Evolutionary conservation across 2,329 filamentous ascomycete species (phyloP).

Genomic region (Aaosphaeria pasadenensis): DNA sequence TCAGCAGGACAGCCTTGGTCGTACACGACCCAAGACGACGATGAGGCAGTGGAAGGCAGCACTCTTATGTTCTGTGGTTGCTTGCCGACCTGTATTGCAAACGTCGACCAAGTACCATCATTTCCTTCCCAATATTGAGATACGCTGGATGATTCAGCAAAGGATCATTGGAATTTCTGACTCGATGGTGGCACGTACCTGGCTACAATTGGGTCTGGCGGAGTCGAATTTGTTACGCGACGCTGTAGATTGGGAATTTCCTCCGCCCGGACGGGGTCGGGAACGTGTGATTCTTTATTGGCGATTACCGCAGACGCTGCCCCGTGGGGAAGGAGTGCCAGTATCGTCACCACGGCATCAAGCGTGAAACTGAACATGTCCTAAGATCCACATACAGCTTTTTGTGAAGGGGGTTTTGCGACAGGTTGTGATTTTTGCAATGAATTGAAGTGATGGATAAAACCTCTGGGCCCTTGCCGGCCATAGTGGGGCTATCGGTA

Average conservation of each 20-base stretch:
- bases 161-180: background rate
- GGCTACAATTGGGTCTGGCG: conserved; percentile 8
- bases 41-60: conserved; percentile 26
- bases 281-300: background rate
- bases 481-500: too few species aligned
- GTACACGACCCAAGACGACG: conserved; percentile 30
- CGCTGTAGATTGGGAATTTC: too few species aligned
- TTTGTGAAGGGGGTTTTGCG: too few species aligned
- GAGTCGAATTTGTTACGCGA: background rate
- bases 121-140: conserved; percentile 24
- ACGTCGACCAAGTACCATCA: conserved; percentile 27
- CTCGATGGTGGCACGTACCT: conserved; percentile 5
- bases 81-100: conserved; percentile 21
- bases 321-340: too few species aligned
- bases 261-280: background rate
- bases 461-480: too few species aligned
- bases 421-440: too few species aligned
- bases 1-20: conserved; percentile 25
- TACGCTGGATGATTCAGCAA: conserved; percentile 4
- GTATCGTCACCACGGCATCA: too few species aligned
- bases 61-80: conserved; percentile 19
- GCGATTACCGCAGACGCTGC: background rate
- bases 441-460: too few species aligned
- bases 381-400: too few species aligned
- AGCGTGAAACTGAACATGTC: too few species aligned